A percentile compares a stretch with the other conserved stretches of the same genome.
phyloP scores from a whole-genome alignment of 768 basidiomycete genomes.

The Asterophora lycoperdoides region DNA sequence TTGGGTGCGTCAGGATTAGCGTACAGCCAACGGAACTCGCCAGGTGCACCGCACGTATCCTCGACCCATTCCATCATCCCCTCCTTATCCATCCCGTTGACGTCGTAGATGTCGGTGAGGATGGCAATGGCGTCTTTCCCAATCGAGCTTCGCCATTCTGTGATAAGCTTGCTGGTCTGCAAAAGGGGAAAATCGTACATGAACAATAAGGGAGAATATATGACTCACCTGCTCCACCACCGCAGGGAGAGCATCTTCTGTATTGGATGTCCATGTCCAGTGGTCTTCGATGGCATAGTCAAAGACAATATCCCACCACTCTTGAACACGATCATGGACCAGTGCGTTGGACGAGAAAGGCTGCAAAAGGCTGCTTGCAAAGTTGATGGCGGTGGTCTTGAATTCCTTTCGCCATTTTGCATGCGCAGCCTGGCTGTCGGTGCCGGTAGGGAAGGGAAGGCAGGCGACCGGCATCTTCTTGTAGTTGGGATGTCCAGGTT shows the following conservation, averaged over 20 bases:
- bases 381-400: neutral
- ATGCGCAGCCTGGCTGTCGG: no score
- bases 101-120: neutral
- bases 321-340: neutral
- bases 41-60: neutral
- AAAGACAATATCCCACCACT: neutral
- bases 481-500: no score
- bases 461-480: neutral
- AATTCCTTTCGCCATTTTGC: neutral
- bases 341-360: neutral
- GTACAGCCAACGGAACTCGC: neutral
- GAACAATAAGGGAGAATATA: no score
- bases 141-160: neutral
- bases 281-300: neutral
- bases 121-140: no score
- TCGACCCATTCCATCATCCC: neutral
- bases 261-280: neutral
- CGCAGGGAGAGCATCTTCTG: neutral
- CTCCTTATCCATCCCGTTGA: neutral
- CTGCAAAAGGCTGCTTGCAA: neutral
- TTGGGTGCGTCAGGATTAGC: neutral
- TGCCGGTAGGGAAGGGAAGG: neutral
- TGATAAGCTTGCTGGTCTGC: neutral
- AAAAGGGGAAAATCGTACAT: no score
- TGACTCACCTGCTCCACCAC: neutral